Base-by-base conservation (phyloP, 2,329 filamentous ascomycete species). In the Venturia nashicola region DNA sequence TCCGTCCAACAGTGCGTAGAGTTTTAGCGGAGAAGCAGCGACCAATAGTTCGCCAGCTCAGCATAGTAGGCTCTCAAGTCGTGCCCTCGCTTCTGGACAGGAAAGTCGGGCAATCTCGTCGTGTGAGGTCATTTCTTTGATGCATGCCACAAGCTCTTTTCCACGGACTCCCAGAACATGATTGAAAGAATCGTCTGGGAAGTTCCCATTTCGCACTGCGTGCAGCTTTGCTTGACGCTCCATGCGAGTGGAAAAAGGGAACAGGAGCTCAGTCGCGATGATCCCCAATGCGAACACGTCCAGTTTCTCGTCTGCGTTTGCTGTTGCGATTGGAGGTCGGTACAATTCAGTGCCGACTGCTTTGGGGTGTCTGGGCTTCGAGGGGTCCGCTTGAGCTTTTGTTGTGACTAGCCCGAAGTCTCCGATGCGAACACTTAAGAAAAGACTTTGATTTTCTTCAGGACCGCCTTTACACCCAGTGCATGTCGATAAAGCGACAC, bases 371-470 rank as follows among this genome's bases (percentile, higher is more conserved):
- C 20, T 27, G 8, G 20, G 12, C 11, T 36, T 71, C 42, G 66
- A 64, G 6, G 44, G 18, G 64, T 61, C 74, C 66, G 43, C 65
- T 7, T 71, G 70, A 46, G 76, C 81, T 57, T 82, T 78, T 63
- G 82, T 80, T 11, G 83, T 82, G 5, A 86, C 84, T 5, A 88
- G 79, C 2, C 86, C 86, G 68, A 89, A 88, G 69, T 89, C 86
- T 1, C 86, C 86, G 62, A 89, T 87, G 5, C 84, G 80, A 12
- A 86, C 83, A 46, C 79, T 81, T 40, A 84, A 74, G 65, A 80
- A 81, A 16, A 78, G 68, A 27, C 68, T 64, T 4, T 69, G 68
- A 2, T 69, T 68, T 43, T 39, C 66, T 46, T 70, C 66, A 5
- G 65, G 65, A 2, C 69, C 65, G 59, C 69, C 68, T 39, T 60